Evolutionary conservation across 176 grass and related monocot genomes (phyloP), one percentile per base, ranked within the genome.

Genomic region (Aegilops bicornis): DNA sequence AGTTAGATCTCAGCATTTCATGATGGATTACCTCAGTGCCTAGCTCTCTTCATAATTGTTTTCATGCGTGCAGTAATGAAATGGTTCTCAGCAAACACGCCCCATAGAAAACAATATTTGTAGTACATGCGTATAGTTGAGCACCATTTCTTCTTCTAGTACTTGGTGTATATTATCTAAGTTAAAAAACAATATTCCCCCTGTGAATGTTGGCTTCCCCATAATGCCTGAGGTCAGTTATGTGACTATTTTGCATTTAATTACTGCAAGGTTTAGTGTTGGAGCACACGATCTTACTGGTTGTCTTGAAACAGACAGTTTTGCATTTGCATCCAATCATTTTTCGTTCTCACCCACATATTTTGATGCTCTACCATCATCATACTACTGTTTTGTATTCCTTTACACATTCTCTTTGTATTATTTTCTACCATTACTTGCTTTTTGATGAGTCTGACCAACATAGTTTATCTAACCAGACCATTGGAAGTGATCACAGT

Each of bases 401-500:
- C 8, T 64, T 50, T 78, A 39, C 2, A 10, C 22, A 17, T 82
- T 72, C 54, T 12, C 22, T 90, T 86, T 50, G 13, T 58, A 63
- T 48, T 16, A 24, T 60, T 8, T 25, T 76, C 67, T 63, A 43
- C 27, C 27, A 45, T 72, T 72, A 62, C 39, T 74, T 83, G 29
- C 35, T 79, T 66, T 61, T 75, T 42, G 40, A 73, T 48, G 30
- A 52, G 39, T 10, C 56, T 68, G 32, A 54, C 63, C 61, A 81
- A 82, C 67, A 67, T 72, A 69, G 20, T 89, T 82, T 86, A 66
- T 48, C 82, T 79, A 13, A 48, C 69, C 36, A 92, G 92, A 65
- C 40, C 52, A 79, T 48, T 88, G 85, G 35, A 90, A 59, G 17
- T 20, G 45, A 45, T 84, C 27, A 72, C 48, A 84, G 5, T 14